A percentile compares a stretch with the other conserved stretches of the same genome.
phyloP scores from a whole-genome alignment of 257 asterid genomes.

The Solanum piurae region DNA sequence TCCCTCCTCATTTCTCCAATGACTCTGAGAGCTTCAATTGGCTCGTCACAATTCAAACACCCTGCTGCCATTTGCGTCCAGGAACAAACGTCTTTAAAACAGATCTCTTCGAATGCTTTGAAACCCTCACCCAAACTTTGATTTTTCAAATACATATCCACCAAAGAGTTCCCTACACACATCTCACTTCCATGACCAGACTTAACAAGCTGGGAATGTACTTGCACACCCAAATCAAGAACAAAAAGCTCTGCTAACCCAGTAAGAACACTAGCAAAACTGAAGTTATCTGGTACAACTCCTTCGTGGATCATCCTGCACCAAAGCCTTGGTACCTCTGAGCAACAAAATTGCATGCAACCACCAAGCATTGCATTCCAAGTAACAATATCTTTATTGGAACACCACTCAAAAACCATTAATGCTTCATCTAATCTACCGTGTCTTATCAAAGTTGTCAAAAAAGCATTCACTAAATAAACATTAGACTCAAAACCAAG shows the following conservation, averaged over 20 bases:
- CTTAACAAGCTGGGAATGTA: slow-evolving; percentile 46
- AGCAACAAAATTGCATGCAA: slow-evolving; percentile 29
- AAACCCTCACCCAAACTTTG: slow-evolving; percentile 33
- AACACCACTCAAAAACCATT: slow-evolving; percentile 30
- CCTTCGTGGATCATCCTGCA: slow-evolving; percentile 44
- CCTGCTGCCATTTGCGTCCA: slow-evolving; percentile 77
- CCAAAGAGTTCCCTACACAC: slow-evolving; percentile 60
- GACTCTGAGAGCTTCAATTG: slow-evolving; percentile 37
- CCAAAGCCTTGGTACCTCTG: slow-evolving; percentile 35
- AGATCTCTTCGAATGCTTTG: slow-evolving; percentile 51
- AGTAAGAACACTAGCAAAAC: slow-evolving; percentile 55
- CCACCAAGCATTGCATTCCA: slow-evolving; percentile 71
- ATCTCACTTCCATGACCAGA: slow-evolving; percentile 52
- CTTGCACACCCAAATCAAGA: slow-evolving; percentile 49
- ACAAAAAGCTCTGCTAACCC: slow-evolving; percentile 51
- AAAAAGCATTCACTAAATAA: slow-evolving; percentile 40
- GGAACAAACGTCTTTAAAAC: slow-evolving; percentile 38
- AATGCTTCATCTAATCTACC: slow-evolving; percentile 38
- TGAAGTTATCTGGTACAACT: slow-evolving; percentile 49
- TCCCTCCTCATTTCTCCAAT: slow-evolving; percentile 45
- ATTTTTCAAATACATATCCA: slow-evolving; percentile 59
- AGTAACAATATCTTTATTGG: slow-evolving; percentile 38
- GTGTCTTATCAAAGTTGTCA: slow-evolving; percentile 47
- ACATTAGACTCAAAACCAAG: slow-evolving; percentile 53
- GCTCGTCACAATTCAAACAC: slow-evolving; percentile 49